These are phyloP conservation scores for Nakaseomyces delphensis DNA, from an alignment of 1,139 yeast species.

Conservation along the genomic window DNA sequence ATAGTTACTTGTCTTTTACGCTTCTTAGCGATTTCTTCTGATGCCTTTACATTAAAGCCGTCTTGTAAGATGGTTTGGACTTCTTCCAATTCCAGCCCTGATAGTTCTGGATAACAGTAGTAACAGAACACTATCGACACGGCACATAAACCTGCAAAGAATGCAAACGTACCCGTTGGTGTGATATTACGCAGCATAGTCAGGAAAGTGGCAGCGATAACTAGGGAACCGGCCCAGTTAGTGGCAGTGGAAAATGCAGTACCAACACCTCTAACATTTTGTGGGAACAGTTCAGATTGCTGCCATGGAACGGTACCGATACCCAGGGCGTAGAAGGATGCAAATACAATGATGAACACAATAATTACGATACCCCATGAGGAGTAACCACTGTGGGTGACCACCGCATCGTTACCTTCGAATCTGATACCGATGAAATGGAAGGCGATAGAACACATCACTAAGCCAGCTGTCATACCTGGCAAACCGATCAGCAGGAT, in stretches of 20 bases:
- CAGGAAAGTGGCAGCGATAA: slow-evolving; percentile 82
- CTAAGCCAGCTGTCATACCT: slow-evolving; percentile 68
- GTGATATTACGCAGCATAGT: slow-evolving; percentile 91
- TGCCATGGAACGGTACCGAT: slow-evolving; percentile 98
- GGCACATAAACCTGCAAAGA: slow-evolving; percentile 75
- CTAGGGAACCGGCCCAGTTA: slow-evolving; percentile 92
- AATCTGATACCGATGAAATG: slow-evolving; percentile 64
- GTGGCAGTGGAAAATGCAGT: slow-evolving; percentile 87
- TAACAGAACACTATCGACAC: slow-evolving; percentile 63
- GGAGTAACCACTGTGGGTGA: slow-evolving; percentile 41
- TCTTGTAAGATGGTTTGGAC: slow-evolving; percentile 69
- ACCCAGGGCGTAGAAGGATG: slow-evolving; percentile 86
- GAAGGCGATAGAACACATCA: slow-evolving; percentile 79
- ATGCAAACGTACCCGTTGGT: slow-evolving; percentile 88
- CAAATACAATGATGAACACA: slow-evolving; percentile 75
- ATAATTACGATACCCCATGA: slow-evolving; percentile 87
- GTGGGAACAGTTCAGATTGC: slow-evolving; percentile 89
- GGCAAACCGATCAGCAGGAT: slow-evolving; percentile 70
- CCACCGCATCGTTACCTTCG: slow-evolving; percentile 38
- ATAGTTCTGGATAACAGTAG: slow-evolving; percentile 85
- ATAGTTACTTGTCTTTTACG: slow-evolving; percentile 27
- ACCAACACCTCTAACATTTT: slow-evolving; percentile 86
- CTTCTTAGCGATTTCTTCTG: slow-evolving; percentile 44
- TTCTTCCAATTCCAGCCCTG: slow-evolving; percentile 85
- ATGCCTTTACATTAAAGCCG: slow-evolving; percentile 77